These are phyloP conservation scores for Calonectria pseudoturangicola DNA, from an alignment of 2,329 filamentous ascomycete species.

Conservation along the genomic window DNA sequence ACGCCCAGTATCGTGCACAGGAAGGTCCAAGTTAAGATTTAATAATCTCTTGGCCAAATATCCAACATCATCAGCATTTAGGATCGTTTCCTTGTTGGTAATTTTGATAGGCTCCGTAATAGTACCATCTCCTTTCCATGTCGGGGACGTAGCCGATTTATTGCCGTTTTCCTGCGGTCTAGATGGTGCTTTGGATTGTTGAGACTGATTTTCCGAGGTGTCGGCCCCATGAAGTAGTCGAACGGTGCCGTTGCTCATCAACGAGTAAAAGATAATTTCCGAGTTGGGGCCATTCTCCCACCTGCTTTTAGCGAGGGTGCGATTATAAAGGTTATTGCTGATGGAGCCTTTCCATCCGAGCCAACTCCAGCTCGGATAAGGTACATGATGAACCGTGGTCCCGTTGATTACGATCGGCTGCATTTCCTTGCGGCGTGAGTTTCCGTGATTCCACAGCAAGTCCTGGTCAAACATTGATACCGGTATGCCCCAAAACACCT, in stretches of 20 bases:
- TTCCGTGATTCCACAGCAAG: slow-evolving; percentile 26
- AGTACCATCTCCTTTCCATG: slow-evolving; percentile 9
- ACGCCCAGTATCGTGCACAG: slow-evolving; percentile 16
- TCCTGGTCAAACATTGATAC: slow-evolving; percentile 27
- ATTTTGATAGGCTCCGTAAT: not conserved
- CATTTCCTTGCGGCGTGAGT: slow-evolving; percentile 11
- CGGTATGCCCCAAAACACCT: slow-evolving; percentile 36
- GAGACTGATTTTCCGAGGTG: not conserved
- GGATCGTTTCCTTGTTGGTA: not conserved
- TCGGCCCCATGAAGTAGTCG: not conserved
- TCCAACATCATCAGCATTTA: not conserved
- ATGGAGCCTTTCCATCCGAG: slow-evolving; percentile 12
- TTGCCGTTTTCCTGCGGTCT: no score
- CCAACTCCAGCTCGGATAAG: slow-evolving; percentile 25
- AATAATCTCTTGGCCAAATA: not conserved
- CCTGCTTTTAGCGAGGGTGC: not conserved
- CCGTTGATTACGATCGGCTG: not conserved
- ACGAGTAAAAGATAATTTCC: slow-evolving; percentile 6
- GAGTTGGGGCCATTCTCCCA: not conserved
- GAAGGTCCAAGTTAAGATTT: not conserved
- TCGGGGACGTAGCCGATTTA: not conserved
- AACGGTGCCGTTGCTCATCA: slow-evolving; percentile 20
- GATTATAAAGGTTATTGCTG: not conserved
- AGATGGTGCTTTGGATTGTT: not conserved
- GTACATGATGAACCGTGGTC: not conserved